Conservation (phyloP, 139 green algal species). For the Auxenochlorella protothecoides region DNA sequence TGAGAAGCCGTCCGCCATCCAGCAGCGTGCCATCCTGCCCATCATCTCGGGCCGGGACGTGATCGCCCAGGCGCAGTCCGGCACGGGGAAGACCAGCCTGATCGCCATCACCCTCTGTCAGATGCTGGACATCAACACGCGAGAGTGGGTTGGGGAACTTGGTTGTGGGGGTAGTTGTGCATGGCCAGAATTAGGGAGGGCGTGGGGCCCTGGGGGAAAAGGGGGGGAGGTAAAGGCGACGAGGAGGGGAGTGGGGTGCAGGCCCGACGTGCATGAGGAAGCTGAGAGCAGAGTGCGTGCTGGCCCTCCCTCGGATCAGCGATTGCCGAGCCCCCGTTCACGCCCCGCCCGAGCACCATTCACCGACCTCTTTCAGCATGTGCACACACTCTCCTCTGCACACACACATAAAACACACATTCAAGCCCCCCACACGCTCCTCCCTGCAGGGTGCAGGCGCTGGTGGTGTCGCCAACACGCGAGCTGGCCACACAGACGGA, state of each 20-base stretch:
- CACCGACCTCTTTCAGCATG: too few relatives aligned
- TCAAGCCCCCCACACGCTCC: neutral
- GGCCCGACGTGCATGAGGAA: too few relatives aligned
- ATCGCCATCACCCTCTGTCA: slow-evolving; percentile 87
- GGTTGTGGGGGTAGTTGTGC: neutral
- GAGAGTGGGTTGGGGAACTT: slow-evolving; percentile 19
- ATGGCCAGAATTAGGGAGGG: too few relatives aligned
- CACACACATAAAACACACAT: neutral
- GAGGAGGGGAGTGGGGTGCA: too few relatives aligned
- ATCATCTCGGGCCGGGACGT: slow-evolving; percentile 88
- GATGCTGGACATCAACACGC: slow-evolving; percentile 59
- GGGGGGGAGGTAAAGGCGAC: too few relatives aligned
- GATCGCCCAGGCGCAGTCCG: slow-evolving; percentile 96
- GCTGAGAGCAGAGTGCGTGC: too few relatives aligned
- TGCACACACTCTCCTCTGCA: too few relatives aligned
- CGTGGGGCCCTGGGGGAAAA: too few relatives aligned
- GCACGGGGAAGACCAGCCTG: slow-evolving; percentile 96
- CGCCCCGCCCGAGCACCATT: too few relatives aligned
- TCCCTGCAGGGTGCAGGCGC: slow-evolving; percentile 38
- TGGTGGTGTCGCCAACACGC: slow-evolving; percentile 93
- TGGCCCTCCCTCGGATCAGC: too few relatives aligned
- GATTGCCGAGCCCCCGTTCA: too few relatives aligned
- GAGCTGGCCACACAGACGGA: slow-evolving; percentile 95
- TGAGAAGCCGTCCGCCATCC: slow-evolving; percentile 96
- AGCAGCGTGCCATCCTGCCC: slow-evolving; percentile 90